phyloP scores from a whole-genome alignment of 179 eudicot species.

The Spinacia oleracea region DNA sequence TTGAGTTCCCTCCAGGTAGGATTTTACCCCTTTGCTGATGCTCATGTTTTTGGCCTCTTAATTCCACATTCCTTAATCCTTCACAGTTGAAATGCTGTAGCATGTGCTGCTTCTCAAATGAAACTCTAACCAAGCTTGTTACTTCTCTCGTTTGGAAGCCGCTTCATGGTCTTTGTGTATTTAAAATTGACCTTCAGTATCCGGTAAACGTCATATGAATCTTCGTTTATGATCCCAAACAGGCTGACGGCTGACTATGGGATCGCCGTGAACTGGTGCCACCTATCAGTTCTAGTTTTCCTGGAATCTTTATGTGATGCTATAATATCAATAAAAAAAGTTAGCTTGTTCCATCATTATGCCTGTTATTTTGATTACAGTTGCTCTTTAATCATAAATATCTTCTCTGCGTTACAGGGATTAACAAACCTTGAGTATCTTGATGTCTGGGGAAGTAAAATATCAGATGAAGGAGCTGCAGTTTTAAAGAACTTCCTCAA shows the following conservation, averaged over 20 bases:
- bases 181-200: neutral
- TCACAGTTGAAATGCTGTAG: constrained; percentile 4
- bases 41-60: neutral
- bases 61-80: neutral
- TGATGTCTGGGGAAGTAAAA: constrained; percentile 81
- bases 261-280: neutral
- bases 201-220: no score
- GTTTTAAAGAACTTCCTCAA: constrained; percentile 46
- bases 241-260: neutral
- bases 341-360: neutral
- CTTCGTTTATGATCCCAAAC: neutral
- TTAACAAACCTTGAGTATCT: constrained; percentile 65
- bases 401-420: constrained; percentile 36
- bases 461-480: constrained; percentile 57
- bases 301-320: neutral
- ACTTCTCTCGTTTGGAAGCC: neutral
- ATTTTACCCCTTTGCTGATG: neutral
- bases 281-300: neutral
- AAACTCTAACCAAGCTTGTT: neutral
- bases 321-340: neutral
- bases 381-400: neutral
- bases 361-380: neutral
- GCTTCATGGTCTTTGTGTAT: neutral
- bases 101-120: neutral
- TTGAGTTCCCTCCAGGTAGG: constrained; percentile 68